Base-by-base conservation (phyloP, 2,329 filamentous ascomycete genomes). In the Falciphora oryzae region DNA sequence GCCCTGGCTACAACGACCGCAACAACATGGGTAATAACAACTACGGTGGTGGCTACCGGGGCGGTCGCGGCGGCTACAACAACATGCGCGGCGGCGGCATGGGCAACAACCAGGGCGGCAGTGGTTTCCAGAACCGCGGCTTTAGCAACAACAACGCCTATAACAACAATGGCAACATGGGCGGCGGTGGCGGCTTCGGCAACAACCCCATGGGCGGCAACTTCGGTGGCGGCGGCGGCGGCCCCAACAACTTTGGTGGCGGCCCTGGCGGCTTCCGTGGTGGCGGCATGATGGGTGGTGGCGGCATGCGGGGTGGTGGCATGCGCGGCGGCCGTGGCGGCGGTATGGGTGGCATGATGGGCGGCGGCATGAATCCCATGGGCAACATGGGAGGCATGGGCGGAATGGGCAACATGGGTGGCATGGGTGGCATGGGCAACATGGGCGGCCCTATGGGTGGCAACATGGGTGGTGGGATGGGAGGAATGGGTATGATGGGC, bases 401-500 rank as follows among this genome's bases (percentile, higher is more conserved):
- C 29, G 50, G 50, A 8, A 78, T 78, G 73, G 77, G 75, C 29
- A 75, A 74, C 57, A 80, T 83, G 79, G 71, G 67, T 18, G 71
- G 66, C 8, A 77, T 78, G 75, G 71, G 73, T 59, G 74, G 75
- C 3, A 78, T 81, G 78, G 83, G 78, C 53, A 79, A 78, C 59
- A 86, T 73, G 73, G 77, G 75, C 38, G 77, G 75, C 57, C 79
- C 82, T 76, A 78, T 81, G 79, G 83, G 78, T 50, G 76, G 75
- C 62, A 78, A 73, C 66, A 74, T 75, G 70, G 73, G 70, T 57
- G 73, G 65, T 53, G 67, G 59, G 10, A 72, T 72, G 71, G 68
- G 66, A 66, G 66, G 75, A 73, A 85, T 85, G 79, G 81, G 80
- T 31, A 75, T 75, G 70, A 84, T 83, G 80, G 76, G 77, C 28